A percentile compares a stretch with the other conserved stretches of the same genome.
Evolutionary conservation across 805 yeast genomes (phyloP).

Genomic region (Candida rishiriensis): DNA sequence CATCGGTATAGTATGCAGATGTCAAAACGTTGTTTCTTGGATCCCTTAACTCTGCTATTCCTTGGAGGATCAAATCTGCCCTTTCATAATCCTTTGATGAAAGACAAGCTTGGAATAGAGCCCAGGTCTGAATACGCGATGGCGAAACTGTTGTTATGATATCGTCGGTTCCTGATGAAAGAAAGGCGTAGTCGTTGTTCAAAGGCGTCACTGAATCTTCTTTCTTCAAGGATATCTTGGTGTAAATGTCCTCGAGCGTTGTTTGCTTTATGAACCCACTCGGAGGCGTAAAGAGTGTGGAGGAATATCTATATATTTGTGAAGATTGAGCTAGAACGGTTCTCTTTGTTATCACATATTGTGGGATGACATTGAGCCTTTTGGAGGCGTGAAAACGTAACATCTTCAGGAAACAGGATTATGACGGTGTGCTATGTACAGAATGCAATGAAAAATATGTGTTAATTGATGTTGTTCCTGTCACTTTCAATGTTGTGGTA

Average conservation of each 20-base stretch:
- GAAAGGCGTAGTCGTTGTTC: background rate
- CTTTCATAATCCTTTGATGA: conserved; percentile 61
- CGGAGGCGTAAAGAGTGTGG: too few relatives aligned
- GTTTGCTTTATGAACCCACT: background rate
- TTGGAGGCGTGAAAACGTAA: too few relatives aligned
- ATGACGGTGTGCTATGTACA: too few relatives aligned
- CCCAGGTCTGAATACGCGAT: conserved; percentile 40
- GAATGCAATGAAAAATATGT: too few relatives aligned
- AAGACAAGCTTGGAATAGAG: conserved; percentile 73
- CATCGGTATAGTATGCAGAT: conserved; percentile 50
- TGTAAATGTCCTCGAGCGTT: conserved; percentile 12
- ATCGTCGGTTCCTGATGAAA: conserved; percentile 23
- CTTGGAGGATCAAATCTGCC: conserved; percentile 63
- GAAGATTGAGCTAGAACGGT: too few relatives aligned
- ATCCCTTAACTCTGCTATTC: conserved; percentile 48
- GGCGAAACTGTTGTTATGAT: conserved; percentile 25
- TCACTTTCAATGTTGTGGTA: too few relatives aligned
- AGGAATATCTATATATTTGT: too few relatives aligned
- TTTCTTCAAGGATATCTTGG: background rate
- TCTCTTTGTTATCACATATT: too few relatives aligned
- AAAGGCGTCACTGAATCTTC: background rate
- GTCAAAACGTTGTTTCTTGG: conserved; percentile 10
- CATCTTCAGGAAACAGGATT: too few relatives aligned
- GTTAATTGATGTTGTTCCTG: too few relatives aligned
- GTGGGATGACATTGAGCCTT: too few relatives aligned